Percentiles rank a stretch among this genome's conserved stretches.
phyloP scores from a whole-genome alignment of 345 rosid species.

The Ceriops decandra region DNA sequence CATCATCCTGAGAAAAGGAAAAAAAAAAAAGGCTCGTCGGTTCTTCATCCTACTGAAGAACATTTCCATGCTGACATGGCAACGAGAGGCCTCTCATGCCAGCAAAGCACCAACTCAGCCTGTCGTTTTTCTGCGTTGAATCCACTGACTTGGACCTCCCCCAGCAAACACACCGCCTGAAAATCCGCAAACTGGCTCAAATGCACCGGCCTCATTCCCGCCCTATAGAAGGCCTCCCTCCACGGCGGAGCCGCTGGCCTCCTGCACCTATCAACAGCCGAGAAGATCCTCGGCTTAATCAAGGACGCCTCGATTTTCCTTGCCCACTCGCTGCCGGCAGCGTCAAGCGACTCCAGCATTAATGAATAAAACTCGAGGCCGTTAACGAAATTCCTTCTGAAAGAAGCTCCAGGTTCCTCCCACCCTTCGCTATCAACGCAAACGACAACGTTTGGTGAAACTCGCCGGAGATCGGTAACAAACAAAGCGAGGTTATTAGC shows the following conservation, averaged over 20 bases:
- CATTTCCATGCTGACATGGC: slow-evolving; percentile 93
- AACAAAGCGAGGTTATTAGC: slow-evolving; percentile 39
- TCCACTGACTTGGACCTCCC: slow-evolving; percentile 68
- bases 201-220: slow-evolving; percentile 71
- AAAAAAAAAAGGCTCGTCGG: not conserved
- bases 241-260: slow-evolving; percentile 49
- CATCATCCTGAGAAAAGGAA: not conserved
- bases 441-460: slow-evolving; percentile 61
- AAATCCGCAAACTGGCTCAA: slow-evolving; percentile 84
- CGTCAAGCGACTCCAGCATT: slow-evolving; percentile 82
- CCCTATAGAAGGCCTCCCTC: slow-evolving; percentile 66
- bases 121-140: slow-evolving; percentile 89
- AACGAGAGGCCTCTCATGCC: slow-evolving; percentile 72
- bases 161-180: slow-evolving; percentile 71
- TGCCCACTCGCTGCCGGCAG: slow-evolving; percentile 50
- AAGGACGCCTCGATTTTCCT: slow-evolving; percentile 65
- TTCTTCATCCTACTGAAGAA: no score
- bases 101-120: slow-evolving; percentile 85
- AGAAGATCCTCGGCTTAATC: slow-evolving; percentile 52
- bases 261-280: slow-evolving; percentile 56
- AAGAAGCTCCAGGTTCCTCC: slow-evolving; percentile 52
- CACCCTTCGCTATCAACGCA: slow-evolving; percentile 70
- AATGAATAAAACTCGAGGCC: slow-evolving; percentile 67
- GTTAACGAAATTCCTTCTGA: slow-evolving; percentile 64
- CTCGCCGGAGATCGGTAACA: slow-evolving; percentile 47